Conservation (phyloP, 768 basidiomycete species). For the Leccinum variicolor region DNA sequence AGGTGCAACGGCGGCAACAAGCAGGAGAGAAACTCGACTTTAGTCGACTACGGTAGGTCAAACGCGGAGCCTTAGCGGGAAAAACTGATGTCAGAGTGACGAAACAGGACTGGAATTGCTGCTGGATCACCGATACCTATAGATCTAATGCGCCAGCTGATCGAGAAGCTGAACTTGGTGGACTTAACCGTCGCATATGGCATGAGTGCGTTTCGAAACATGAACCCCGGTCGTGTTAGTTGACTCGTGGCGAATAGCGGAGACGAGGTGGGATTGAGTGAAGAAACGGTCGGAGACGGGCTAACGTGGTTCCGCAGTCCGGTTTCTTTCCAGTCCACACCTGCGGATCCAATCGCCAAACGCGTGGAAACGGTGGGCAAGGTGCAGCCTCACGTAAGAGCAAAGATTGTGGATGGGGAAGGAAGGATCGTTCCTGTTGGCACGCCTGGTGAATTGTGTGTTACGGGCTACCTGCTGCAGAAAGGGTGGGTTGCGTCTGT, state of each 20-base stretch:
- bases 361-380: conserved; percentile 82
- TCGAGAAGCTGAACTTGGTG: conserved; percentile 59
- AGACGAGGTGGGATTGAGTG: conserved; percentile 51
- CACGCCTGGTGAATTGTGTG: conserved; percentile 70
- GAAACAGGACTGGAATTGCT: conserved; percentile 71
- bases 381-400: conserved; percentile 72
- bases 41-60: conserved; percentile 48
- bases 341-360: conserved; percentile 64
- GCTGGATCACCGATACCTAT: conserved; percentile 79
- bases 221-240: background rate
- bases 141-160: conserved; percentile 72
- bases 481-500: conserved; percentile 51
- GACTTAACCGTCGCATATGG: conserved; percentile 81
- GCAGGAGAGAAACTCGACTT: conserved; percentile 48
- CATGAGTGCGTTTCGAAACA: conserved; percentile 61
- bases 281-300: background rate
- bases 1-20: conserved; percentile 54
- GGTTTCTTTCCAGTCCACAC: conserved; percentile 78
- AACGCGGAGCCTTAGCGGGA: too few relatives aligned
- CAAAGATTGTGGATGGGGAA: conserved; percentile 59
- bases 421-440: conserved; percentile 68
- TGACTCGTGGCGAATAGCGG: conserved; percentile 30
- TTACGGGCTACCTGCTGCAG: conserved; percentile 76
- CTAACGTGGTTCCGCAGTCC: conserved; percentile 44
- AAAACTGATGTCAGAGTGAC: background rate